phyloP scores from a whole-genome alignment of 106 monocot genomes.

The Dioscorea zingiberensis region DNA sequence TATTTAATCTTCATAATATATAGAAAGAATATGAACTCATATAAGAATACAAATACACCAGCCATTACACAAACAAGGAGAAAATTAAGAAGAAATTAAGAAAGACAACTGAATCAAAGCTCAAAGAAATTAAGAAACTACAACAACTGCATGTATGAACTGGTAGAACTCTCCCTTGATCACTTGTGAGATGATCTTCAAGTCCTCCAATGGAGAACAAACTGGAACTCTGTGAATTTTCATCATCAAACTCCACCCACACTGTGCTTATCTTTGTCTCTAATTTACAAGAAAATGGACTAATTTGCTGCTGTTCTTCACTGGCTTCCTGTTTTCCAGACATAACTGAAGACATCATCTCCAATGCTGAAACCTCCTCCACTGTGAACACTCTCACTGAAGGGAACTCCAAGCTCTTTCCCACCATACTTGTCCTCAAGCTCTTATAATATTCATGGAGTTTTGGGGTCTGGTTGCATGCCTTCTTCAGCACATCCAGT shows the following conservation, averaged over 20 bases:
- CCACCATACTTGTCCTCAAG: constrained; percentile 34
- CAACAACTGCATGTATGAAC: background rate
- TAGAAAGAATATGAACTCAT: no score
- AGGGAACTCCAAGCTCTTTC: constrained; percentile 59
- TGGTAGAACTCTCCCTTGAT: background rate
- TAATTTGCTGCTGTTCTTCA: background rate
- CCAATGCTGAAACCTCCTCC: constrained; percentile 24
- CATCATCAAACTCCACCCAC: constrained; percentile 72
- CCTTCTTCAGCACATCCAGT: constrained; percentile 33
- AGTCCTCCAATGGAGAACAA: background rate
- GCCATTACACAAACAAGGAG: background rate
- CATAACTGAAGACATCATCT: no score
- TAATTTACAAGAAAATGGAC: constrained; percentile 35
- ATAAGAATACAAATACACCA: background rate
- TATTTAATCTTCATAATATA: no score
- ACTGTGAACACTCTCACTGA: constrained; percentile 36
- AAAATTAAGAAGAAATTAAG: background rate
- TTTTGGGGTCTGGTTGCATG: constrained; percentile 27
- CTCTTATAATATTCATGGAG: constrained; percentile 52
- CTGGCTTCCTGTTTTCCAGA: no score
- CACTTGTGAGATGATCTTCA: background rate
- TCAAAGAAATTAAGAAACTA: background rate
- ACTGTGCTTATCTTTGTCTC: constrained; percentile 73
- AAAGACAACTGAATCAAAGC: background rate
- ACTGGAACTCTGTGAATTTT: constrained; percentile 10